Base-by-base conservation (phyloP, 2,329 filamentous ascomycete species). In the Seiridium unicorne region DNA sequence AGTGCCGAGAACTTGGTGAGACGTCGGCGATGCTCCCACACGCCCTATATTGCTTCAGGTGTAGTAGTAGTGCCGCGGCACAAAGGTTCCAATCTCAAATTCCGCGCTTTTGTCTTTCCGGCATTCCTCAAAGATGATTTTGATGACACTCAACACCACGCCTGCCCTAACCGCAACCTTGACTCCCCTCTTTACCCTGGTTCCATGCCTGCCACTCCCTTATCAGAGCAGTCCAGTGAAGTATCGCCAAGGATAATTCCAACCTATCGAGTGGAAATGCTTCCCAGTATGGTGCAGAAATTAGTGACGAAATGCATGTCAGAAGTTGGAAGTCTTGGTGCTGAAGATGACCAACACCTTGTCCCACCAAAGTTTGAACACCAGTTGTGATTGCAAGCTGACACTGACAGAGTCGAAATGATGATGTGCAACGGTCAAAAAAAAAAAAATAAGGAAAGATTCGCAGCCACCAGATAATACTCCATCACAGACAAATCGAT, bases 221-320 rank as follows among this genome's bases (percentile, higher is more conserved):
- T 72, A 73, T 42, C 13, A 70, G 75, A 75, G 71, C 77, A 68
- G 73, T 75, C 73, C 75, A 74, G 70, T 74, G 62, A 77, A 72
- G 66, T 77, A 75, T 74, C 76, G 73, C 74, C 49, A 53, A 55
- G 51, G 40, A 38, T 11, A 44, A 13, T 55, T 32, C 77, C 76
- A 77, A 69, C 79, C 76, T 79, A 79, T 79, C 71, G 75, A 75
- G 59, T 59, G 60, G 59, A 35, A 62, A 36, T 66, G 18, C 74
- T 74, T 75, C 74, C 74, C 74, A 79, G 75, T 72, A 74, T 71
- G 71, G 69, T 64, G 61, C 65, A 62, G 48, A 67, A 67, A 64
- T 64, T 67, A 70, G 63, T 66, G 62, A 68, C 65, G 66, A 40
- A 49, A 44, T 36, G 32, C 49, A 53, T 36, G 49, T 38, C 35